Conservation (phyloP, 495 filamentous ascomycete species). For the Podospora didyma region DNA sequence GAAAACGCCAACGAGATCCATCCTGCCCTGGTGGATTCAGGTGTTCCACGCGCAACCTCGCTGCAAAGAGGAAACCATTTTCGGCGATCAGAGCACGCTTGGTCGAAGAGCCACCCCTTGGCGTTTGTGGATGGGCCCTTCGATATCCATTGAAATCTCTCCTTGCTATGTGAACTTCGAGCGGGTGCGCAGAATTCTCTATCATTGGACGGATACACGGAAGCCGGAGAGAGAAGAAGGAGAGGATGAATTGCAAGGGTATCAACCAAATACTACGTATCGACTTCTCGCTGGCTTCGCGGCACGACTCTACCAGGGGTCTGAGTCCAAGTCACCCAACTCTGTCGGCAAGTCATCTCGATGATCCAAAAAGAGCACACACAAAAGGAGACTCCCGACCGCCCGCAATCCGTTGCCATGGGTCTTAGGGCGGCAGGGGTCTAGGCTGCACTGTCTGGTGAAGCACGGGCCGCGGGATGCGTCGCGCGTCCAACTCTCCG, state of each 20-base stretch:
- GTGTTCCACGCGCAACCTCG: background rate
- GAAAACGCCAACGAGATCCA: background rate
- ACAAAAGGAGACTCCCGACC: constrained; percentile 12
- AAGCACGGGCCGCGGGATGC: constrained; percentile 20
- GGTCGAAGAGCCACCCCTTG: too few species aligned
- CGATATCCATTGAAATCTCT: too few species aligned
- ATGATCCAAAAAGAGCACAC: constrained; percentile 14
- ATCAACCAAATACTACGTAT: background rate
- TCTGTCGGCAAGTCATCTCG: constrained; percentile 18
- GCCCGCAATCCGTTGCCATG: constrained; percentile 21
- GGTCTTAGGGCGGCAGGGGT: constrained; percentile 20
- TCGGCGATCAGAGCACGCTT: too few species aligned
- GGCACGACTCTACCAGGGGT: background rate
- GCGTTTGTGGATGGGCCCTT: too few species aligned
- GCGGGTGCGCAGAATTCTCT: too few species aligned
- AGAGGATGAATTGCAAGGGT: background rate
- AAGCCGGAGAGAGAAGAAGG: too few species aligned
- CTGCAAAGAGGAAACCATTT: background rate
- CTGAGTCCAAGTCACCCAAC: constrained; percentile 10
- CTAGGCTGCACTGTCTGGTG: background rate
- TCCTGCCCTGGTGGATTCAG: background rate
- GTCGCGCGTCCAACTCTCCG: constrained; percentile 13
- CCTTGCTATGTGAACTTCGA: too few species aligned
- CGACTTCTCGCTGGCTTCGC: too few species aligned
- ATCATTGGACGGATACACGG: too few species aligned